Evolutionary conservation across 2,329 filamentous ascomycete species (phyloP).

Genomic region (Pyrenophora teres): DNA sequence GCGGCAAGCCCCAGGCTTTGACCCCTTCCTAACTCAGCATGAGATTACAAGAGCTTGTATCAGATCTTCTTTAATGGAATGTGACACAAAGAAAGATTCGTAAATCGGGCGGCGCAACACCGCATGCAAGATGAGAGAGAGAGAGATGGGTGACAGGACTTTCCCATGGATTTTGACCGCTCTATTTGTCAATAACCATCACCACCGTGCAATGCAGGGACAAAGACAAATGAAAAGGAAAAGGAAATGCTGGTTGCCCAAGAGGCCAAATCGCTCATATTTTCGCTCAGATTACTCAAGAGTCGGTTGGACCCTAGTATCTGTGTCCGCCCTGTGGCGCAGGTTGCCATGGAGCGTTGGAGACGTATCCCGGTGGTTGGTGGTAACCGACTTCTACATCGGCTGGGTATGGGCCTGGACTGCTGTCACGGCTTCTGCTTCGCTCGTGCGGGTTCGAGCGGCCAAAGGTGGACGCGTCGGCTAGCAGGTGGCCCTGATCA

Average conservation of each 20-base stretch:
- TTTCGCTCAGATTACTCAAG: not conserved
- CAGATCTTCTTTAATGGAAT: conserved; percentile 9
- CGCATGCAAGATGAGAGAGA: not conserved
- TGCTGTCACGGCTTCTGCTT: conserved; percentile 33
- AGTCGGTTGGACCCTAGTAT: conserved; percentile 23
- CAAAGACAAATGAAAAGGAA: not conserved
- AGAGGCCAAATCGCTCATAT: not conserved
- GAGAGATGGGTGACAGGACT: not conserved
- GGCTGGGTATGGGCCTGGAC: conserved; percentile 23
- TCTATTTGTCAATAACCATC: conserved; percentile 1
- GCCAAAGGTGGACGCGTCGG: conserved; percentile 43
- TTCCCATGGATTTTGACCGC: not conserved
- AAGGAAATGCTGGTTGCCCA: not conserved
- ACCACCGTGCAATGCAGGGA: not conserved
- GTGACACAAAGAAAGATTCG: conserved; percentile 8
- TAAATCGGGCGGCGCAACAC: conserved; percentile 1
- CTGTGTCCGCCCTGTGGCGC: conserved; percentile 29
- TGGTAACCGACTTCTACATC: conserved; percentile 34
- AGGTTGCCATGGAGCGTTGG: conserved; percentile 35
- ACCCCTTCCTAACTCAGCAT: conserved; percentile 2
- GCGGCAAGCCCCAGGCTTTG: conserved; percentile 10
- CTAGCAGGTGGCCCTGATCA: conserved; percentile 39
- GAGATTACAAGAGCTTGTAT: conserved; percentile 18
- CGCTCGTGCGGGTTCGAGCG: conserved; percentile 29
- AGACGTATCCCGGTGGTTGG: conserved; percentile 27